Base-by-base conservation (phyloP, 2,329 filamentous ascomycete genomes). In the Trichoderma endophyticum region DNA sequence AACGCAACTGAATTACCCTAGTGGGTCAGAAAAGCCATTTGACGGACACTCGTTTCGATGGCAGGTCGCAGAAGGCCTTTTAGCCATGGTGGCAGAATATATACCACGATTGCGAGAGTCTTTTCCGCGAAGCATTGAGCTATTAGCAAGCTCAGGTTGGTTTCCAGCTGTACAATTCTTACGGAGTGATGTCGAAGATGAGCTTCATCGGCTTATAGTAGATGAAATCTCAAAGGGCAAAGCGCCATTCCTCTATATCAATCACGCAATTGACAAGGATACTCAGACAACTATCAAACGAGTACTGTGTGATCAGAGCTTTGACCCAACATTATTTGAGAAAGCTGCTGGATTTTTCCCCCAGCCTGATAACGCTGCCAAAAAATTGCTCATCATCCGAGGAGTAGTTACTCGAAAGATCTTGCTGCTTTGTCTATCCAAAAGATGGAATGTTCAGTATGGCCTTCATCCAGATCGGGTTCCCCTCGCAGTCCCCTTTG, bases 381-480 rank as follows among this genome's bases (percentile, higher is more conserved):
- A 28, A 36, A 59, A 21, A 9, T 36, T 73, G 6, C 59, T 71
- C 2, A n/a, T 71, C 14, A 21, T 72, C 11, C 34, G 72, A 6
- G 72, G 72, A 2, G 30, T 73, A 2, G 39, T 72, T 30, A 39
- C 24, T 6, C 43, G 34, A 18, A 71, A 30, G 6, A 88, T 94
- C 3, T 78, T 94, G 0, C 76, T 88, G 1, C 85, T 90, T 30
- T 86, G 84, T 3, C 76, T 92, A 0, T 86, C 87, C 65, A 92
- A 92, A 76, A 81, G 89, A 4, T 93, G 87, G 87, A 90, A 91
- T 32, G 91, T 94, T 0, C 84, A 88, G 57, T 94, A 91, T 61
- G 89, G 89, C 0, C 79, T 91, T 0, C 85, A 90, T 73, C 84
- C 86, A 0, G 60, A 73, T 0, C 83, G 91, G 15, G 82, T 85